Percentiles rank a stretch among this genome's conserved stretches.
Conservation (phyloP, 78 protist genomes). For the Monocercomonoides exilis region DNA sequence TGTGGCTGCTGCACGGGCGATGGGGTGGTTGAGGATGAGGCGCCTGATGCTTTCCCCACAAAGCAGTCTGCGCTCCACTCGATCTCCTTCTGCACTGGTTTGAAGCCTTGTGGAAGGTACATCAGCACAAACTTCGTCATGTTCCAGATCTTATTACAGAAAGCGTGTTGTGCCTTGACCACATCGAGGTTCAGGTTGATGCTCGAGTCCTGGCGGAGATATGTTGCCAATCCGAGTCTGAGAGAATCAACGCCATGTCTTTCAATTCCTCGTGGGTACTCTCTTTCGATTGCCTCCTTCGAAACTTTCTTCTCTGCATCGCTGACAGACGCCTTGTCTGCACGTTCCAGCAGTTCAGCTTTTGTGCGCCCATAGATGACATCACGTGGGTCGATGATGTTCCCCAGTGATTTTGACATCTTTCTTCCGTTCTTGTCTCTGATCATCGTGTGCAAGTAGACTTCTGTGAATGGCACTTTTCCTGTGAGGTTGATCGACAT, state of each 20-base stretch:
- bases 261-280: constrained; percentile 89
- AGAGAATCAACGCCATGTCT: constrained; percentile 97
- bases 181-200: constrained; percentile 81
- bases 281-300: constrained; percentile 40
- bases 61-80: not conserved
- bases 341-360: constrained; percentile 22
- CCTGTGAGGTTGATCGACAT: constrained; percentile 70
- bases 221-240: constrained; percentile 80
- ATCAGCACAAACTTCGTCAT: constrained; percentile 52
- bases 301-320: constrained; percentile 30
- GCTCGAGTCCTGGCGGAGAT: constrained; percentile 51
- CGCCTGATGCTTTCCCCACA: too few relatives aligned
- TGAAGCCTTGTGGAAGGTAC: not conserved
- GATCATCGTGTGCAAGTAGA: constrained; percentile 86
- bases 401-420: constrained; percentile 89
- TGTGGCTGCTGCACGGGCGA: not conserved
- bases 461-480: constrained; percentile 73
- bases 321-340: not conserved
- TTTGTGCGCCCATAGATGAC: constrained; percentile 81
- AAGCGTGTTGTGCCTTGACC: constrained; percentile 72
- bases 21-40: too few relatives aligned
- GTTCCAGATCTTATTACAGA: constrained; percentile 96
- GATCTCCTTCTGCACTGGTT: not conserved
- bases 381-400: constrained; percentile 93
- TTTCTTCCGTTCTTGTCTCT: constrained; percentile 86